phyloP scores from a whole-genome alignment of 1,284 basidiomycete genomes.

The Schizophyllum commune region DNA sequence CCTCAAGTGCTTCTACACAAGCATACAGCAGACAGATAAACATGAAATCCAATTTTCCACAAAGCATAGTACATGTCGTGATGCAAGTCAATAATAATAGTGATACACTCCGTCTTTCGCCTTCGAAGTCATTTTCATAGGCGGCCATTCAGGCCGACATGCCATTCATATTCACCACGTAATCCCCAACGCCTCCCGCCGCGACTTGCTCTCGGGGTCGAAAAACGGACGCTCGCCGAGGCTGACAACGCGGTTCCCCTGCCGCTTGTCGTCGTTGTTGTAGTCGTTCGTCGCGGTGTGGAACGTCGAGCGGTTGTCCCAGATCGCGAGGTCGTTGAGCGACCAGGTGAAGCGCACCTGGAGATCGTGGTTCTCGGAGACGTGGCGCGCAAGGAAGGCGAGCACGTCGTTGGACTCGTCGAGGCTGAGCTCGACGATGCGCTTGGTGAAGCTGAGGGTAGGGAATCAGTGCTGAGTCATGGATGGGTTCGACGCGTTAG shows the following conservation, averaged over 20 bases:
- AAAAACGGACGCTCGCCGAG: slow-evolving; percentile 59
- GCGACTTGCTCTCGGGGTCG: slow-evolving; percentile 41
- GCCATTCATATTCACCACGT: no score
- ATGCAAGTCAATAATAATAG: no score
- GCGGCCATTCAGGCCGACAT: no score
- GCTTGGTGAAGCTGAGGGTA: slow-evolving; percentile 46
- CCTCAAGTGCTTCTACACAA: no score
- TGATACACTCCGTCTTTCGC: no score
- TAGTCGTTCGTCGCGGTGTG: slow-evolving; percentile 42
- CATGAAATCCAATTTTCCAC: no score
- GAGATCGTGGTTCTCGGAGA: slow-evolving; percentile 55
- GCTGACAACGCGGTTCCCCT: slow-evolving; percentile 53
- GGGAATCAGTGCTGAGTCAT: not conserved
- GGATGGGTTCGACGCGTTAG: not conserved
- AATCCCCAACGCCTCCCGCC: slow-evolving; percentile 33
- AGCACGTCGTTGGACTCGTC: slow-evolving; percentile 52
- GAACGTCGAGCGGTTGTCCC: slow-evolving; percentile 46
- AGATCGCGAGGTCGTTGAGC: slow-evolving; percentile 44
- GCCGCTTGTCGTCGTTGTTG: slow-evolving; percentile 42
- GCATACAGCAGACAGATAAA: no score
- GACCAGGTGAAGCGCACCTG: slow-evolving; percentile 47
- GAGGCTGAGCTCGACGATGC: slow-evolving; percentile 50
- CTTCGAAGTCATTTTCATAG: no score
- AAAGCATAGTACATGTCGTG: no score
- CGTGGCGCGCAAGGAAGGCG: slow-evolving; percentile 38